These are phyloP conservation scores for Pyronema omphalodes DNA, from an alignment of 495 filamentous ascomycete genomes.

Conservation along the genomic window DNA sequence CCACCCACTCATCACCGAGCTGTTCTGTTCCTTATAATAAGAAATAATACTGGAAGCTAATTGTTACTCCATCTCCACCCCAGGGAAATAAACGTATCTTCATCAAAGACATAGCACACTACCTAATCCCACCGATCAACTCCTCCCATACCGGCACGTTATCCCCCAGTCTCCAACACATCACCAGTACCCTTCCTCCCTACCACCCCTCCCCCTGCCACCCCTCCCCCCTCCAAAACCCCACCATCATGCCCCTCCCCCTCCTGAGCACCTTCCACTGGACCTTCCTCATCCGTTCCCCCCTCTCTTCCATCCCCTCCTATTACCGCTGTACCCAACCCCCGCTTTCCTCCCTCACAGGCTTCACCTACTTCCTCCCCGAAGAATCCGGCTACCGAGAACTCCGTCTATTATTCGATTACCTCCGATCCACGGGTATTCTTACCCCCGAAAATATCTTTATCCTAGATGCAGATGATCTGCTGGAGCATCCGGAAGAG, in stretches of 20 bases:
- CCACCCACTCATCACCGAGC: too few species aligned
- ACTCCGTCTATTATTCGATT: conserved; percentile 70
- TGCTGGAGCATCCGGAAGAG: conserved; percentile 60
- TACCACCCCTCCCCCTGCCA: conserved; percentile 54
- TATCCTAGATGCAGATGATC: conserved; percentile 85
- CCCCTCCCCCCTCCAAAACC: conserved; percentile 39
- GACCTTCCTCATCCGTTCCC: conserved; percentile 94
- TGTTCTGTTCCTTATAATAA: conserved; percentile 1
- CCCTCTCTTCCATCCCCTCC: conserved; percentile 65
- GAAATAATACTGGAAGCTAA: conserved; percentile 30
- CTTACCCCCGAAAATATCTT: conserved; percentile 49
- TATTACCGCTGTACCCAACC: conserved; percentile 95
- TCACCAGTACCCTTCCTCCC: conserved; percentile 34
- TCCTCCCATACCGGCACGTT: too few species aligned
- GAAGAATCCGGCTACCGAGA: conserved; percentile 81
- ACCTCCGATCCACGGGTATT: conserved; percentile 40
- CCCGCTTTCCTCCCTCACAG: conserved; percentile 59
- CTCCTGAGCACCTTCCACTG: conserved; percentile 65
- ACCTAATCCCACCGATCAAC: conserved; percentile 57
- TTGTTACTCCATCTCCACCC: neutral
- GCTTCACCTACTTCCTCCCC: conserved; percentile 71
- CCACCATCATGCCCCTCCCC: conserved; percentile 58
- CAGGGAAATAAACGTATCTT: conserved; percentile 54
- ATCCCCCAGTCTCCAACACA: conserved; percentile 54
- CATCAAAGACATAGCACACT: conserved; percentile 94